Base-by-base conservation (phyloP, 2,329 filamentous ascomycete species). In the Allantophomopsis lycopodina region DNA sequence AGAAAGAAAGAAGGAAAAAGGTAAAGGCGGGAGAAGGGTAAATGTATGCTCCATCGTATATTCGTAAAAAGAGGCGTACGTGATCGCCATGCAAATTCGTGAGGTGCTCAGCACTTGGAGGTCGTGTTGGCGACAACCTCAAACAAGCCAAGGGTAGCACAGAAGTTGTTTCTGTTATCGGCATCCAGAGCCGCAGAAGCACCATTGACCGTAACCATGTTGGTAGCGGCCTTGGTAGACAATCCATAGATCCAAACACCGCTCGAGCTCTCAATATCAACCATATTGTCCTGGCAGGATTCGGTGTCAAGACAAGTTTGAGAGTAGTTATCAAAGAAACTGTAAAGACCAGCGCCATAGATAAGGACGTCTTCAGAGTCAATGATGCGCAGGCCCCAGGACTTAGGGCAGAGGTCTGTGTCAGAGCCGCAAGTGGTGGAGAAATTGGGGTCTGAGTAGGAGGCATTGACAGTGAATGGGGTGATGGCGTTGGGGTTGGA, bases 241-340 rank as follows among this genome's bases (percentile, higher is more conserved):
- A 88, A 59, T 7, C 73, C 83, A 46, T 73, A 83, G 31, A 88
- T 57, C 48, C 75, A 64, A 32, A 85, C 65, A 15, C 58, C 56
- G 38, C 66, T 51, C 0, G 65, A 82, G 54, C 72, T 71, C 58
- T 86, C 77, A 30, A 89, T 63, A 48, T 74, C 76, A 36, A 88
- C 69, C 63, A 91, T 87, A 60, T 86, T 80, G 42, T 78, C 68
- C 60, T 89, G 84, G 64, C 84, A 91, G 48, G 71, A 73, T 55
- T 83, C 71, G 8, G 67, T 68, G 31, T 60, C 58, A 13, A 88
- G 69, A 51, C 84, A 91, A 14, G 67, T 65, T 59, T 87, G 80
- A 31, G 61, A 64, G 60, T 89, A 89, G 66, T 87, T 85, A 58
- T 89, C 73, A 54, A 86, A 89, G 71, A 89, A 89, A 48, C 71